Percentiles rank a stretch among this genome's conserved stretches.
Conservation (phyloP, 257 asterid genomes). For the Nicotiana sylvestris region DNA sequence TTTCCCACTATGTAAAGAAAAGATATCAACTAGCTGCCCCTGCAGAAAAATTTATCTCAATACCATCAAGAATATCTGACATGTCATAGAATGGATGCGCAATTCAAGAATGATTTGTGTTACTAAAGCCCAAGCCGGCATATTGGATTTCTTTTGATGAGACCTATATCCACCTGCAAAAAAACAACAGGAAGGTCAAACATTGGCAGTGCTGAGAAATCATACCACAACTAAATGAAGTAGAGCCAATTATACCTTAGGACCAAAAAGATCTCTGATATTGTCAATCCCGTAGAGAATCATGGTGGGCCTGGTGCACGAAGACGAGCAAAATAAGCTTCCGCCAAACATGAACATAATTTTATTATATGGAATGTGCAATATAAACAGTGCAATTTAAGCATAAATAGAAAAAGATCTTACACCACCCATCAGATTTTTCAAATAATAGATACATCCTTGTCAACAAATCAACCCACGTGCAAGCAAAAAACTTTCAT, state of each 20-base stretch:
- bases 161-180: constrained; percentile 83
- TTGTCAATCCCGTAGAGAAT: constrained; percentile 84
- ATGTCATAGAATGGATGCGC: not conserved
- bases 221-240: not conserved
- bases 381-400: not conserved
- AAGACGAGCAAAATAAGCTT: constrained; percentile 7
- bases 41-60: not conserved
- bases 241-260: constrained; percentile 50
- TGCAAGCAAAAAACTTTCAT: not conserved
- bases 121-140: constrained; percentile 67
- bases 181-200: not conserved
- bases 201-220: not conserved
- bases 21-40: not conserved
- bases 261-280: constrained; percentile 95
- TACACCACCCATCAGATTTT: not conserved
- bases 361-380: not conserved
- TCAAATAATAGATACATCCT: not conserved
- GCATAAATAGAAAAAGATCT: not conserved
- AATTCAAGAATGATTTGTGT: not conserved
- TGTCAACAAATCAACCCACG: not conserved
- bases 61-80: not conserved
- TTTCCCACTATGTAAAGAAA: not conserved
- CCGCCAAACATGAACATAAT: not conserved
- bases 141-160: constrained; percentile 70
- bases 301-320: constrained; percentile 75